Conservation (phyloP, 139 green algal genomes). For the Coelastrella sp. region DNA sequence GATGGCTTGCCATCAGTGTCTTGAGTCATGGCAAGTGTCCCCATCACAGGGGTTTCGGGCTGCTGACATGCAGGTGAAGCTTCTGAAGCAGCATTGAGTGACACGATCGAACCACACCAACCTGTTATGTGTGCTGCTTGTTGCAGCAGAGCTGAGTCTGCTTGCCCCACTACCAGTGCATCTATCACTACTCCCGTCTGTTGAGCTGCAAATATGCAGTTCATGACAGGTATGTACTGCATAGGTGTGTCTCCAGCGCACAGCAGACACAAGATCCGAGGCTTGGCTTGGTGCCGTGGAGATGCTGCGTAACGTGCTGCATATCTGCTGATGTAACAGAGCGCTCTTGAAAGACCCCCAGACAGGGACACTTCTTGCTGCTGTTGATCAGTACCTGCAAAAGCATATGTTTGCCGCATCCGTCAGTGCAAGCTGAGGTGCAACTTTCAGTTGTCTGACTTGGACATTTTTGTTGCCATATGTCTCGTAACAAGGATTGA, state of each 20-base stretch:
- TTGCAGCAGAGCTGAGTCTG: slow-evolving; percentile 79
- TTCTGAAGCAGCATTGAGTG: no score
- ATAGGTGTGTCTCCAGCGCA: slow-evolving; percentile 60
- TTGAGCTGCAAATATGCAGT: slow-evolving; percentile 88
- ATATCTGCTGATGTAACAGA: slow-evolving; percentile 66
- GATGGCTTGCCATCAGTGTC: no score
- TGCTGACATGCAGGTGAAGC: no score
- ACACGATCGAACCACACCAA: not conserved
- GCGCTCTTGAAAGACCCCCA: slow-evolving; percentile 64
- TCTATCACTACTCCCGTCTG: slow-evolving; percentile 71
- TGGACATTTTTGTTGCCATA: not conserved
- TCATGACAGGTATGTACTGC: slow-evolving; percentile 88
- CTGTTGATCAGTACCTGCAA: not conserved
- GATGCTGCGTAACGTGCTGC: slow-evolving; percentile 7
- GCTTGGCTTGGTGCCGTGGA: slow-evolving; percentile 18
- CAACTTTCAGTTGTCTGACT: not conserved
- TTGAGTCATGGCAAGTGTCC: no score
- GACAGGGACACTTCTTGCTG: slow-evolving; percentile 52
- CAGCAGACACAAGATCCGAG: slow-evolving; percentile 67
- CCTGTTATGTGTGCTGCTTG: slow-evolving; percentile 77
- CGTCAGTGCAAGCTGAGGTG: not conserved
- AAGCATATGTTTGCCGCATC: not conserved
- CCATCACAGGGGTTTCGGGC: no score
- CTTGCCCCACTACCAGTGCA: slow-evolving; percentile 59
- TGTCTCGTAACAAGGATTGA: no score